Evolutionary conservation across 169 alveolate genomes (phyloP), one percentile per base, ranked within the genome.

Genomic region (Theileria annulata): DNA sequence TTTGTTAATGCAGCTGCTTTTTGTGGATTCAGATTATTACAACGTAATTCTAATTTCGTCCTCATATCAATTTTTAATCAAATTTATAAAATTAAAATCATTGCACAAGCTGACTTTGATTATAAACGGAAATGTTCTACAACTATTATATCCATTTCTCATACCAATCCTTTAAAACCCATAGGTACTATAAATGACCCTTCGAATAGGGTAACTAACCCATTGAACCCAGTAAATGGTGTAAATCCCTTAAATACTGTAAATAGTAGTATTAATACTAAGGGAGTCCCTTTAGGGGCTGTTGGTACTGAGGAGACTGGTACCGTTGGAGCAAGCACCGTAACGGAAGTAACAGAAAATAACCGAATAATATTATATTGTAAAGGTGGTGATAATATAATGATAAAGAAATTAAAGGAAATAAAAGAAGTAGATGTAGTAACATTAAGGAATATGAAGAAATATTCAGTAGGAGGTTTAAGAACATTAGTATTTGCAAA

Each of bases 341-440:
- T 59, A n/a, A n/a, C n/a, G n/a, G n/a, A n/a, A n/a, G n/a, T n/a
- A n/a, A n/a, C n/a, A n/a, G n/a, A n/a, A n/a, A n/a, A n/a, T n/a
- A n/a, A n/a, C n/a, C n/a, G n/a, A n/a, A 83, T 92, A 17, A 85
- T 90, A 69, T 84, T 95, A 19, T 92, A 92, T 77, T 86, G 94
- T 33, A 96, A 97, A 81, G 99, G 99, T 10, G 98, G 98, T 37
- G 99, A 97, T 80, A 87, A 96, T 21, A 95, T 93, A 3, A 95
- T 97, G 93, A 8, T 93, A 47, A 91, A 91, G 25, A 87, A 92
- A 42, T 77, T 94, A 42, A 84, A 80, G 27, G 51, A 80, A 9
- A 62, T 70, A 17, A 77, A 79, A 0, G 88, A 83, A 8, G 60
- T 86, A 59, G 96, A 90, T 59, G 82, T 69, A 0, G 58, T 82